Percentiles rank a stretch among this genome's conserved stretches.
Evolutionary conservation across 192 early-diverging fungal genomes (phyloP).

Genomic region (Backusella parvicylindrica): DNA sequence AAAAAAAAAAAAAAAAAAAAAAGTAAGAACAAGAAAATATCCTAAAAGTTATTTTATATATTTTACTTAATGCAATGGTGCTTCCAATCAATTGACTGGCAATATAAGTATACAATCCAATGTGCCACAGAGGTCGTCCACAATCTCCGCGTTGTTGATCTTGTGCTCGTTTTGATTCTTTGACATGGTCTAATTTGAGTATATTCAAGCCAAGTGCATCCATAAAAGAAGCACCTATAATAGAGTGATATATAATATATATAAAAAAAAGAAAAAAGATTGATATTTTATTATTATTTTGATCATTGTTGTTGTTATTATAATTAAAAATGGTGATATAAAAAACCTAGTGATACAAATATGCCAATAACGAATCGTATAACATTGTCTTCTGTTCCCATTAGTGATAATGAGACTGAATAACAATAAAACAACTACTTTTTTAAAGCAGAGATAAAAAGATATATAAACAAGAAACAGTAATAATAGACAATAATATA

Average conservation of each 20-base stretch:
- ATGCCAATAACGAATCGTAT: conserved; percentile 31
- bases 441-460: background rate
- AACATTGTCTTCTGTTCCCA: conserved; percentile 25
- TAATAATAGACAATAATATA: background rate
- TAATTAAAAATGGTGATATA: background rate
- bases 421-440: background rate
- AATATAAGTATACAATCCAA: conserved; percentile 55
- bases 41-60: background rate
- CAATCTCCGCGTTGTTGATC: conserved; percentile 50
- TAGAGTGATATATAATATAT: background rate
- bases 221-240: conserved; percentile 33
- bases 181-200: conserved; percentile 55
- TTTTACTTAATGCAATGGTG: conserved; percentile 54
- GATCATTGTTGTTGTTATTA: background rate
- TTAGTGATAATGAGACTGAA: conserved; percentile 6
- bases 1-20: background rate
- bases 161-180: conserved; percentile 32
- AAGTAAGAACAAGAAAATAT: background rate
- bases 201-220: conserved; percentile 56
- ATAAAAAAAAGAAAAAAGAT: background rate
- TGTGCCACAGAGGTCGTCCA: conserved; percentile 55
- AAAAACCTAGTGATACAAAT: conserved; percentile 28
- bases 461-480: background rate
- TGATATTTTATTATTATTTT: background rate
- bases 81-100: conserved; percentile 50